Conservation (phyloP, 148 eudicot genomes). For the Persicaria tinctoria region DNA sequence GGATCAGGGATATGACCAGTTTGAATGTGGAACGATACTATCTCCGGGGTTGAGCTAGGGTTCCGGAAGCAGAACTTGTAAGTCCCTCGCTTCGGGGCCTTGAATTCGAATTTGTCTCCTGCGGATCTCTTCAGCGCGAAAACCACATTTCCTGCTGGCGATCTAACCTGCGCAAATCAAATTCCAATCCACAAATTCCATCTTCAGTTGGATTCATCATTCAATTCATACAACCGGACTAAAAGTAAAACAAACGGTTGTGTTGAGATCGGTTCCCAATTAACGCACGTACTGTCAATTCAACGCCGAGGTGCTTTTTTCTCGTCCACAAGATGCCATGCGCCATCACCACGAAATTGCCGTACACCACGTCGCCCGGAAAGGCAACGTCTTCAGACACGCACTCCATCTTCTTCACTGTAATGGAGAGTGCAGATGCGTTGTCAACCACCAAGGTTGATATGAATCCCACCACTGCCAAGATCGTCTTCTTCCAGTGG, state of each 20-base stretch:
- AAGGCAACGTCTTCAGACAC: constrained; percentile 51
- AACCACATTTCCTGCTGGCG: not conserved
- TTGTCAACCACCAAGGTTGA: constrained; percentile 20
- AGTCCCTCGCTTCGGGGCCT: constrained; percentile 8
- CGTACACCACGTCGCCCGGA: constrained; percentile 47
- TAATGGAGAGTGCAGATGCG: constrained; percentile 33
- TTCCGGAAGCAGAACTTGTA: constrained; percentile 12
- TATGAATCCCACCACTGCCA: constrained; percentile 21
- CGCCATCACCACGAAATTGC: constrained; percentile 54
- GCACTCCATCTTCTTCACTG: constrained; percentile 48
- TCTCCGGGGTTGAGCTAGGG: constrained; percentile 3
- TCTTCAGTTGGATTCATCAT: too few species aligned
- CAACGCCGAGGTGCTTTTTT: constrained; percentile 48
- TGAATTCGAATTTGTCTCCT: constrained; percentile 14
- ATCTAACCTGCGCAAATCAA: not conserved
- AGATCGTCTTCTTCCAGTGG: not conserved
- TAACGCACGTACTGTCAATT: constrained; percentile 36
- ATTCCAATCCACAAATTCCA: too few species aligned
- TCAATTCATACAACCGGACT: too few species aligned
- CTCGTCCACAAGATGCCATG: constrained; percentile 54
- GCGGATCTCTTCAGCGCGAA: constrained; percentile 4
- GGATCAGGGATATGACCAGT: constrained; percentile 9
- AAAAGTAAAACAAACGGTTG: not conserved
- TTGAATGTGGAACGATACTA: constrained; percentile 4
- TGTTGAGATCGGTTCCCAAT: not conserved